Evolutionary conservation across 2,329 filamentous ascomycete genomes (phyloP).

Genomic region (Fusarium fracticaudum): DNA sequence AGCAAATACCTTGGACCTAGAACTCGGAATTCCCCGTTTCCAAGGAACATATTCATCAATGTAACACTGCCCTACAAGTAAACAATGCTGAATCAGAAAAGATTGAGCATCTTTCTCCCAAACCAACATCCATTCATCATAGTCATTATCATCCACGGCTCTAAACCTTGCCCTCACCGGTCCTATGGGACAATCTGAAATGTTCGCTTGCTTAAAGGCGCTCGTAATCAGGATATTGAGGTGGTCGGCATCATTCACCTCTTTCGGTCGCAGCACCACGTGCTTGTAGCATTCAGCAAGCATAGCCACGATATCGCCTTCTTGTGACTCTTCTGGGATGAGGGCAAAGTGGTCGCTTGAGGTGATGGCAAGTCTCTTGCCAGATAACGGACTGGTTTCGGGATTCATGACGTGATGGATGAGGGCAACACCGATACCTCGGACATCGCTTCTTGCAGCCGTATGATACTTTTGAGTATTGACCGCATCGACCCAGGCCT

Average conservation of each 20-base stretch:
- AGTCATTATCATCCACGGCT: neutral
- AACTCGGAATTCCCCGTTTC: neutral
- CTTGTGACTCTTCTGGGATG: neutral
- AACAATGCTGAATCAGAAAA: neutral
- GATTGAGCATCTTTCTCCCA: neutral
- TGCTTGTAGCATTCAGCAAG: neutral
- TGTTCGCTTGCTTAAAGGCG: neutral
- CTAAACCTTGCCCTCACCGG: neutral
- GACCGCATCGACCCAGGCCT: neutral
- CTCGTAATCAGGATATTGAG: neutral
- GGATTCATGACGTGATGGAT: rapidly evolving
- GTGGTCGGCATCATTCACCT: neutral
- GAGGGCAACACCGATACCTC: neutral
- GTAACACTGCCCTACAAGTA: neutral
- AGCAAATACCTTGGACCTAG: neutral
- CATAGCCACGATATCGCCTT: neutral
- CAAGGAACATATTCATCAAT: neutral
- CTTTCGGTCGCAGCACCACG: neutral
- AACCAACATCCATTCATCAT: neutral
- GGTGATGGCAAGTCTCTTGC: neutral
- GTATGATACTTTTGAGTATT: neutral
- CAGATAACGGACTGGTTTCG: neutral
- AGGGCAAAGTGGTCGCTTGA: neutral
- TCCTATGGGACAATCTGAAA: neutral
- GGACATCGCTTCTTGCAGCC: neutral